phyloP scores from a whole-genome alignment of 371 early-diverging fungal genomes.

The Rhizopus arrhizus region DNA sequence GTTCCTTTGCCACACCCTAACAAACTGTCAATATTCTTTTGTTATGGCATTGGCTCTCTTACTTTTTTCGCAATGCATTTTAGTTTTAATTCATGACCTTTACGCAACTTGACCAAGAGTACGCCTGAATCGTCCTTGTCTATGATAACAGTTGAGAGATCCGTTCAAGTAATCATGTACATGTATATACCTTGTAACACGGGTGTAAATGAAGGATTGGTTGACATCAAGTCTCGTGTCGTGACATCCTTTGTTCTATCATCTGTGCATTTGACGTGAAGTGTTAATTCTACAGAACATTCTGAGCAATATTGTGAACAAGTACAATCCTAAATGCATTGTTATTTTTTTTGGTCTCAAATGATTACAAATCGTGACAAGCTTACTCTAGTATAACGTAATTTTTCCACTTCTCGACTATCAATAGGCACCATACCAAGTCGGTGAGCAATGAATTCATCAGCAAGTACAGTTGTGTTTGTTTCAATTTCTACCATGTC shows the following conservation, averaged over 20 bases:
- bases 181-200: constrained; percentile 62
- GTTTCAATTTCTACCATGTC: constrained; percentile 95
- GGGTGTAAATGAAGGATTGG: constrained; percentile 78
- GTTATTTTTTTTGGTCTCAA: not conserved
- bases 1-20: constrained; percentile 95
- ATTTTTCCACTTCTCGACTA: constrained; percentile 72
- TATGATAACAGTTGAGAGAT: constrained; percentile 2
- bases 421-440: constrained; percentile 97
- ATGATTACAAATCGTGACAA: not conserved
- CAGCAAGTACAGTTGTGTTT: constrained; percentile 96
- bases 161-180: not conserved
- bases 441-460: constrained; percentile 98
- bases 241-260: constrained; percentile 81
- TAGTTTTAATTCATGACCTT: constrained; percentile 90
- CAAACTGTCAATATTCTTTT: not conserved
- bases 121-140: constrained; percentile 78
- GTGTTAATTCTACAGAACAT: constrained; percentile 89
- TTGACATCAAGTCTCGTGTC: constrained; percentile 78
- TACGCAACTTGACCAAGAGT: constrained; percentile 88
- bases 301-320: constrained; percentile 87
- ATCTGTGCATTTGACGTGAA: constrained; percentile 84
- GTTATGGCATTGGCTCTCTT: not conserved
- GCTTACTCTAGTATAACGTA: constrained; percentile 82
- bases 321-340: constrained; percentile 74
- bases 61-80: constrained; percentile 86